phyloP scores from a whole-genome alignment of 352 stramenopile genomes.

The Globisporangium spiculum region DNA sequence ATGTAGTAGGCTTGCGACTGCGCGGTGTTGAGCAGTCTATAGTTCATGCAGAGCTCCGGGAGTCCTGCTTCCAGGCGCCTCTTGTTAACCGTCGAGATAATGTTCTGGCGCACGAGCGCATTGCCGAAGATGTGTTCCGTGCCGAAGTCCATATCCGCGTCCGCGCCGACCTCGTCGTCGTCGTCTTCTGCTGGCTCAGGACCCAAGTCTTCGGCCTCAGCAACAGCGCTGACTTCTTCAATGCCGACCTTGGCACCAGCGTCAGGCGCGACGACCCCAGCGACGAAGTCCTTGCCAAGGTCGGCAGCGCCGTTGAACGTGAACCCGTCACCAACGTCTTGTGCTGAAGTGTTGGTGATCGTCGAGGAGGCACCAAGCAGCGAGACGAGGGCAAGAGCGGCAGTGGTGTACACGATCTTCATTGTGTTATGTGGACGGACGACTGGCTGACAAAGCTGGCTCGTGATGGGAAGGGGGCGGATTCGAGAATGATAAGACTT shows the following conservation, averaged over 20 bases:
- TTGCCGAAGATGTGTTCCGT: background rate
- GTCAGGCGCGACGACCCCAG: background rate
- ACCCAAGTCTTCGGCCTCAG: background rate
- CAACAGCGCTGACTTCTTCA: background rate
- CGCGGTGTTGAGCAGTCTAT: slow-evolving; percentile 21
- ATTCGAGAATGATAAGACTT: background rate
- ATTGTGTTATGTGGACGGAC: background rate
- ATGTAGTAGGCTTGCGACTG: slow-evolving; percentile 25
- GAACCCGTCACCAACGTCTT: background rate
- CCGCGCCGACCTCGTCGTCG: slow-evolving; percentile 3
- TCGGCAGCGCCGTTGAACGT: background rate
- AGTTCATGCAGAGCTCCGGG: slow-evolving; percentile 3
- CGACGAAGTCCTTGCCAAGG: background rate
- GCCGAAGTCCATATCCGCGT: slow-evolving; percentile 3
- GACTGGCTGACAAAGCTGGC: background rate
- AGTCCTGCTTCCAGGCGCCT: slow-evolving; percentile 2
- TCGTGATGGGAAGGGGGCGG: background rate
- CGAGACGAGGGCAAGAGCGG: slow-evolving; percentile 2
- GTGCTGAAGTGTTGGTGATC: background rate
- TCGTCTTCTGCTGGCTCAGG: background rate
- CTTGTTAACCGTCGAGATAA: slow-evolving; percentile 7
- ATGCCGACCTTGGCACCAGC: background rate
- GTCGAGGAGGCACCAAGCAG: slow-evolving; percentile 1
- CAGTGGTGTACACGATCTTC: slow-evolving; percentile 11
- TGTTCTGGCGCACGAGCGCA: background rate